phyloP scores from a whole-genome alignment of 768 basidiomycete genomes.

The Erythrobasidium yunnanense region DNA sequence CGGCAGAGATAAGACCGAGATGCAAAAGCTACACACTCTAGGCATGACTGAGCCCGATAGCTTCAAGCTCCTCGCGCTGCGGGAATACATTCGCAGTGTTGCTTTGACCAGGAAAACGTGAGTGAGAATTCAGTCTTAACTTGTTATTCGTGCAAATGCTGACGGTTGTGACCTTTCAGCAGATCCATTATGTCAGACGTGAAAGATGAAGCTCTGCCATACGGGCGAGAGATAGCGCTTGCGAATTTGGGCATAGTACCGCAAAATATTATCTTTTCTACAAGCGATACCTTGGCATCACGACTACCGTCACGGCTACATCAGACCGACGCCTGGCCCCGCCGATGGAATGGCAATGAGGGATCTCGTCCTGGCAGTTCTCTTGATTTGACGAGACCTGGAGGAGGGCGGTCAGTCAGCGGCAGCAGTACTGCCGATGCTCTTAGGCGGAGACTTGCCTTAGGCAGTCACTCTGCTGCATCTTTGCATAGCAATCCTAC shows the following conservation, averaged over 20 bases:
- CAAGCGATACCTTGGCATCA: constrained; percentile 23
- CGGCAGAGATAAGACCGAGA: constrained; percentile 62
- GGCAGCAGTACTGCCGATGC: constrained; percentile 27
- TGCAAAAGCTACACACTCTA: constrained; percentile 68
- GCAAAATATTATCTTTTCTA: constrained; percentile 38
- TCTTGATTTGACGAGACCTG: background rate
- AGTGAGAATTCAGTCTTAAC: background rate
- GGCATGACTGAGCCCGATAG: constrained; percentile 78
- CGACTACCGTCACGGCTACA: background rate
- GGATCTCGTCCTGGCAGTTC: background rate
- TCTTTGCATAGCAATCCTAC: background rate
- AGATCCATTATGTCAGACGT: background rate
- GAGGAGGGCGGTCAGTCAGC: constrained; percentile 18
- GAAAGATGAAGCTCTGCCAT: background rate
- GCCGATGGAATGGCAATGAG: background rate
- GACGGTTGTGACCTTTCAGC: background rate
- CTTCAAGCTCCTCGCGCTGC: constrained; percentile 71
- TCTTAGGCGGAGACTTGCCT: constrained; percentile 1
- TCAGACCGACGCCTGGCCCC: background rate
- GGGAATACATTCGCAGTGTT: constrained; percentile 56
- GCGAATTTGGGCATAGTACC: constrained; percentile 34
- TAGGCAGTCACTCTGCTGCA: background rate
- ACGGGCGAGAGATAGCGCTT: constrained; percentile 1
- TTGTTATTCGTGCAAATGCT: background rate
- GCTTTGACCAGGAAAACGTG: constrained; percentile 2